phyloP scores from a whole-genome alignment of 139 green algal species.

The Chlorella sp. region DNA sequence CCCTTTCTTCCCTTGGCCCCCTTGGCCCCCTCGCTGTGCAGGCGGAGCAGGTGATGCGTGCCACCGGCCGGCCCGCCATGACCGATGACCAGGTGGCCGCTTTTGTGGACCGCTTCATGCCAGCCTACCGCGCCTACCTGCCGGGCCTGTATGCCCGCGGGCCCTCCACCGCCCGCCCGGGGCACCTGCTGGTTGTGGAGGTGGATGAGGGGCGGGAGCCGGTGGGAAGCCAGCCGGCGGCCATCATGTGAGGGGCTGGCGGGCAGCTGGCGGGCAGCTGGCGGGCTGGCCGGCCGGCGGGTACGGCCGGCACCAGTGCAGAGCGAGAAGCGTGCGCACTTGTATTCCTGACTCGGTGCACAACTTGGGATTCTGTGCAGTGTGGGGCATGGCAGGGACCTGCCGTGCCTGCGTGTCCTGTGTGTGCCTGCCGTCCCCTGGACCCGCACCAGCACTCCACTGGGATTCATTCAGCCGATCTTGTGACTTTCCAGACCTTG shows the following conservation, averaged over 20 bases:
- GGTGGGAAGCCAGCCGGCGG: slow-evolving; percentile 58
- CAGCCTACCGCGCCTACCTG: slow-evolving; percentile 97
- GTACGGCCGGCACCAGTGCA: no score
- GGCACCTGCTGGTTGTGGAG: slow-evolving; percentile 75
- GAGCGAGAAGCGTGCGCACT: no score
- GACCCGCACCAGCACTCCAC: no score
- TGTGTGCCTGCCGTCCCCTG: no score
- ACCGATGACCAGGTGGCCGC: slow-evolving; percentile 86
- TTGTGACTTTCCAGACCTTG: no score
- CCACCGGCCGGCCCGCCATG: slow-evolving; percentile 88
- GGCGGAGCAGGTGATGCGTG: slow-evolving; percentile 91
- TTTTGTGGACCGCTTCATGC: slow-evolving; percentile 97
- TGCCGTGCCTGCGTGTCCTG: no score
- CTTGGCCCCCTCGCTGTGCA: slow-evolving; percentile 69
- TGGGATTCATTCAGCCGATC: no score
- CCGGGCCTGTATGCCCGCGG: slow-evolving; percentile 76
- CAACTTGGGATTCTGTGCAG: not conserved
- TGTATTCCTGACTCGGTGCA: not conserved
- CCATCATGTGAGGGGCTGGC: slow-evolving; percentile 28
- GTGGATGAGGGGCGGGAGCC: slow-evolving; percentile 75
- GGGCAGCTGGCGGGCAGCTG: no score
- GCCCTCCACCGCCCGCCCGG: slow-evolving; percentile 72
- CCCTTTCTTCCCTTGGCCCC: not conserved
- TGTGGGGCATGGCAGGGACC: no score
- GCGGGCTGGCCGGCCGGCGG: no score